Percentiles rank a stretch among this genome's conserved stretches.
Evolutionary conservation across 208 protist genomes (phyloP).

Genomic region (Trichomonas gallinae): DNA sequence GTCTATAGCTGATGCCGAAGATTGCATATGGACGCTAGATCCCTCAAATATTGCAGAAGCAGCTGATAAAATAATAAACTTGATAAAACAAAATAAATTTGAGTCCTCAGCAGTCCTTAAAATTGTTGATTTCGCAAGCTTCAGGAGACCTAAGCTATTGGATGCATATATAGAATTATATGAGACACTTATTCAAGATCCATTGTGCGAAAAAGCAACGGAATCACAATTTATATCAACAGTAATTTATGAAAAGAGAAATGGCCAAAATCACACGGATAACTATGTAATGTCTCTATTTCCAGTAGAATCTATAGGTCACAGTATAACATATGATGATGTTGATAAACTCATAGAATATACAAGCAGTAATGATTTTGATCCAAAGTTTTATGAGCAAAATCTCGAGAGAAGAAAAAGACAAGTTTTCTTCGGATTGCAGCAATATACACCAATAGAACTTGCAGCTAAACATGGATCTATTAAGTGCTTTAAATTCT

Average conservation of each 20-base stretch:
- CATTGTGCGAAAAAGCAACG: neutral
- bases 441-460: neutral
- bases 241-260: neutral
- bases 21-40: neutral
- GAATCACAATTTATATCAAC: neutral
- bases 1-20: neutral
- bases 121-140: neutral
- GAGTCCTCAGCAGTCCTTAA: neutral
- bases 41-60: neutral
- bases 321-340: neutral
- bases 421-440: neutral
- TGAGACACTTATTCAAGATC: neutral
- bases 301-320: neutral
- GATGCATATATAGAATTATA: neutral
- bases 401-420: neutral
- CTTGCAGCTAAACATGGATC: neutral
- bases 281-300: neutral
- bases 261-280: neutral
- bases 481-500: neutral
- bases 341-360: neutral
- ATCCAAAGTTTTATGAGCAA: neutral
- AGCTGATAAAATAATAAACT: neutral
- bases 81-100: neutral
- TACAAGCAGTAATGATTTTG: neutral
- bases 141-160: neutral